Conservation (phyloP, 1,139 yeast species). For the Geotrichum klebahnii region DNA sequence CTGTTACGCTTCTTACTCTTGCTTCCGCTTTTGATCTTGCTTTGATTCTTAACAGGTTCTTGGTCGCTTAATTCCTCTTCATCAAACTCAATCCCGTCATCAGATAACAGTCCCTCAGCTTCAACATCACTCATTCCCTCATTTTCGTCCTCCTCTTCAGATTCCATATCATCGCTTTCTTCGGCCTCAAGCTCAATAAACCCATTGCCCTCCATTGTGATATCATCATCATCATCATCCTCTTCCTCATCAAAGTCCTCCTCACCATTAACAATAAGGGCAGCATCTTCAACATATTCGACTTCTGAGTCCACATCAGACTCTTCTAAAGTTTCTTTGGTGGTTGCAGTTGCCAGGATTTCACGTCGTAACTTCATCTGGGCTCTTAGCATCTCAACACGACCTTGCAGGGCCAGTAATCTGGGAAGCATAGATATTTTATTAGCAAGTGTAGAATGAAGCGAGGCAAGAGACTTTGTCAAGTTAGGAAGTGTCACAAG, state of each 20-base stretch:
- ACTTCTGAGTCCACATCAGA: constrained; percentile 40
- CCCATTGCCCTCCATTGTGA: constrained; percentile 31
- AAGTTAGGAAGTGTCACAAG: constrained; percentile 67
- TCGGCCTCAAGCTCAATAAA: constrained; percentile 29
- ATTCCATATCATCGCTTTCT: constrained; percentile 29
- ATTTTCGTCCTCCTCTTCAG: constrained; percentile 31
- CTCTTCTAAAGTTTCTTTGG: constrained; percentile 41
- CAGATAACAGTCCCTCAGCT: constrained; percentile 9
- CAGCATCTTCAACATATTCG: constrained; percentile 51
- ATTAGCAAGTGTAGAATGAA: constrained; percentile 70
- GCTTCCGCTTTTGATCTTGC: too few relatives aligned
- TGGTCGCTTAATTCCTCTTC: constrained; percentile 1
- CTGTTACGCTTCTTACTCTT: too few relatives aligned
- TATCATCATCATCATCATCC: constrained; percentile 38
- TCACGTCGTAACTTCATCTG: constrained; percentile 66
- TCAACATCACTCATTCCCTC: constrained; percentile 23
- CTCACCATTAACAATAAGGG: constrained; percentile 44
- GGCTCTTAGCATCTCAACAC: constrained; percentile 64
- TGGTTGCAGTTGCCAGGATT: constrained; percentile 39
- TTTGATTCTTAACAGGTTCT: not conserved
- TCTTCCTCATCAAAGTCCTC: constrained; percentile 43
- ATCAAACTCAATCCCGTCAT: not conserved
- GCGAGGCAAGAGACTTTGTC: constrained; percentile 60
- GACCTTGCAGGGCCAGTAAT: constrained; percentile 75
- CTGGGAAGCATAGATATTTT: constrained; percentile 75